These are phyloP conservation scores for Ogataea dorogensis DNA, from an alignment of 805 yeast genomes.

Conservation along the genomic window DNA sequence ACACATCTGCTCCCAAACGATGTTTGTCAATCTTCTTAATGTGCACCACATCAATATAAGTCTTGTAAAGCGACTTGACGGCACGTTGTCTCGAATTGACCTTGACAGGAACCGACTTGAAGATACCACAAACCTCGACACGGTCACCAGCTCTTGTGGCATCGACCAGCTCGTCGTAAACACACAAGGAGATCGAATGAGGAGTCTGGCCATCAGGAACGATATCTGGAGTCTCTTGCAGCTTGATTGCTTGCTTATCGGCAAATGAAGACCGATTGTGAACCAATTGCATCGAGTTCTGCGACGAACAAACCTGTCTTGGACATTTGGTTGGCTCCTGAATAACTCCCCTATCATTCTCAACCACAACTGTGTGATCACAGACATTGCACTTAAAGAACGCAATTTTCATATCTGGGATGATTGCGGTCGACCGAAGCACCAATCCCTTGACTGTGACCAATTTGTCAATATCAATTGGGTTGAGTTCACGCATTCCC, in stretches of 20 bases:
- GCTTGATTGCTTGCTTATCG: conserved; percentile 89
- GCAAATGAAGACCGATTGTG: conserved; percentile 93
- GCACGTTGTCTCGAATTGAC: conserved; percentile 83
- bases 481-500: conserved; percentile 92
- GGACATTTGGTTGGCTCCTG: conserved; percentile 94
- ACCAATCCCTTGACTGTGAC: conserved; percentile 90
- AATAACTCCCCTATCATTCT: conserved; percentile 91
- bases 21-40: conserved; percentile 80
- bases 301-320: conserved; percentile 77
- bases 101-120: conserved; percentile 88
- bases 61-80: conserved; percentile 80
- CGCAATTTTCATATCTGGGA: conserved; percentile 97
- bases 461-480: conserved; percentile 90
- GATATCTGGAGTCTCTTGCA: conserved; percentile 79
- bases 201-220: conserved; percentile 99
- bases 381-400: conserved; percentile 94
- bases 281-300: conserved; percentile 83
- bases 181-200: conserved; percentile 89
- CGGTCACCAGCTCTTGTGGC: conserved; percentile 95
- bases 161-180: conserved; percentile 94
- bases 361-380: conserved; percentile 87
- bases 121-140: conserved; percentile 91
- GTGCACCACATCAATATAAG: conserved; percentile 92
- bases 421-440: conserved; percentile 81
- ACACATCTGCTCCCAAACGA: conserved; percentile 75